Conservation (phyloP, 2,329 filamentous ascomycete genomes). For the Stemphylium lycopersici region DNA sequence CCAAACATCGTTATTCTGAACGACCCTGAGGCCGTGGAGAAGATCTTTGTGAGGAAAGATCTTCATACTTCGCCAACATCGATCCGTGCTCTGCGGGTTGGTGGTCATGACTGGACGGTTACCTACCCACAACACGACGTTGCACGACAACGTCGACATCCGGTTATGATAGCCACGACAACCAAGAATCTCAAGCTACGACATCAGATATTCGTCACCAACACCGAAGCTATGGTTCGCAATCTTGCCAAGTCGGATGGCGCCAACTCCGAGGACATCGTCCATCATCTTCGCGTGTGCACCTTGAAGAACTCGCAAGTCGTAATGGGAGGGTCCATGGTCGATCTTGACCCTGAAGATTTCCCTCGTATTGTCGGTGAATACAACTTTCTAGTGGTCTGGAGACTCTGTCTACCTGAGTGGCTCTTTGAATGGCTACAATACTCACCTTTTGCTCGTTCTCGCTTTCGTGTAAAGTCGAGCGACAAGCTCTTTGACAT, state of each 20-base stretch:
- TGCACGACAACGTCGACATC: constrained; percentile 21
- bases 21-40: constrained; percentile 24
- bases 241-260: constrained; percentile 19
- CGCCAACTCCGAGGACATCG: constrained; percentile 24
- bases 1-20: constrained; percentile 28
- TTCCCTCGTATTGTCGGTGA: constrained; percentile 28
- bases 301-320: constrained; percentile 27
- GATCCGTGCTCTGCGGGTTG: constrained; percentile 26
- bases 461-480: constrained; percentile 25
- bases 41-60: constrained; percentile 23
- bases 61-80: constrained; percentile 27
- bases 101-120: constrained; percentile 29
- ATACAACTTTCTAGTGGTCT: constrained; percentile 30
- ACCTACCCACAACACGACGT: constrained; percentile 29
- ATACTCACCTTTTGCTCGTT: constrained; percentile 19
- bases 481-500: constrained; percentile 28
- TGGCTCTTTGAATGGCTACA: constrained; percentile 28
- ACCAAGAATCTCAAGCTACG: constrained; percentile 26
- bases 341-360: constrained; percentile 18
- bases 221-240: constrained; percentile 25
- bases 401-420: constrained; percentile 26
- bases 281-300: constrained; percentile 27
- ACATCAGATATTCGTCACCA: constrained; percentile 19
- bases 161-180: constrained; percentile 29
- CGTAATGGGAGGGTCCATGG: constrained; percentile 26